Base-by-base conservation (phyloP, 345 rosid genomes). In the Iberis pinnata region DNA sequence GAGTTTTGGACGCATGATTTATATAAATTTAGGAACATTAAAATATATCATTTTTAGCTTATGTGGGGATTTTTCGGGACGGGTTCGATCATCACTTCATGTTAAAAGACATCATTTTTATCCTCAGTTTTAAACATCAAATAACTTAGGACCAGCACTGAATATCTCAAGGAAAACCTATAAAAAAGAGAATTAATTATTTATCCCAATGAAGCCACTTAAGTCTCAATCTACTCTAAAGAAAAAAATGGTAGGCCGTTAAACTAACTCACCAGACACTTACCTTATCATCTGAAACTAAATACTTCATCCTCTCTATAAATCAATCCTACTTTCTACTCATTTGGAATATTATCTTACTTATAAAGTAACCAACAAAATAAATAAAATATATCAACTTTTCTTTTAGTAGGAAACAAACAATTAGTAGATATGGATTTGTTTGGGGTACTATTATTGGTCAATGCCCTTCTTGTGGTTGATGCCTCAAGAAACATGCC, bases 231-330 rank as follows among this genome's bases (percentile, higher is more conserved):
- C 65, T 45, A 52, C 65, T 33, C 56, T 9, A 52, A n/a, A 10
- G 65, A 29, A 45, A 66, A 61, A 52, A 38, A 44, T 37, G 65
- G 20, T 45, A 44, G 7, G 37, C 60, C 60, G 65, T 60, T 67
- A 59, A 67, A 38, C 71, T 5, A 67, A 67, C 71, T 58, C 60
- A 66, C 70, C 71, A 59, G 60, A 59, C 35, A 44, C 43, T 58
- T 19, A 60, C 25, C 65, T 57, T 18, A 55, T 35, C 43, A 56
- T 11, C 31, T 47, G n/a, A 11, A 43, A 51, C 32, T 13, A 57
- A 15, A 24, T 27, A 35, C 39, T 32, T 8, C 3, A 24, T 12
- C 7, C 49, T 3, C 60, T 57, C 49, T 67, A 67, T 67, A 59
- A 52, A 66, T 58, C 33, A 58, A 3, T 36, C 36, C 29, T 44